These are phyloP conservation scores for Solanum sitiens DNA, from an alignment of 257 asterid species.

Conservation along the genomic window DNA sequence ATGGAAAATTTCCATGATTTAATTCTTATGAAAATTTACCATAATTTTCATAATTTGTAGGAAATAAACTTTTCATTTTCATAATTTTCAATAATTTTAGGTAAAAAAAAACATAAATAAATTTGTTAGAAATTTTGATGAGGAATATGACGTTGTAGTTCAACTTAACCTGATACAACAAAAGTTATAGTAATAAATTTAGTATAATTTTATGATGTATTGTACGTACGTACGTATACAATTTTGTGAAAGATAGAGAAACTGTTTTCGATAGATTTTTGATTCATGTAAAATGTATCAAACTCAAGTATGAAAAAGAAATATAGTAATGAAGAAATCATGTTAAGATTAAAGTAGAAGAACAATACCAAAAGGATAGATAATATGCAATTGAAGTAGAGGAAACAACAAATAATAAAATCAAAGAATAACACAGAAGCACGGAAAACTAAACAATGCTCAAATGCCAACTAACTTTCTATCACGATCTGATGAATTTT, in stretches of 20 bases:
- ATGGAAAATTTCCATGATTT: too few relatives aligned
- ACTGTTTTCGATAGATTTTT: background rate
- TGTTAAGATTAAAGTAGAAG: background rate
- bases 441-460: background rate
- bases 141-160: background rate
- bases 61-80: too few relatives aligned
- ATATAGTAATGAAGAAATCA: rapidly evolving
- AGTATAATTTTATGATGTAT: background rate
- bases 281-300: background rate
- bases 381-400: background rate
- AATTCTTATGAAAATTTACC: too few relatives aligned
- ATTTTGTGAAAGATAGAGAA: background rate
- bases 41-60: too few relatives aligned
- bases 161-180: background rate
- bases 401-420: background rate
- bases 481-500: background rate
- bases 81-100: background rate
- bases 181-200: background rate
- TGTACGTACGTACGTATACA: background rate
- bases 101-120: background rate
- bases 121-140: background rate
- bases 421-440: background rate
- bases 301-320: background rate
- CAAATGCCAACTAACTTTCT: background rate
- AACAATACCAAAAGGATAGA: background rate